Evolutionary conservation across 1,284 basidiomycete genomes (phyloP), one percentile per base, ranked within the genome.

Genomic region (Pulchroboletus neoregius): DNA sequence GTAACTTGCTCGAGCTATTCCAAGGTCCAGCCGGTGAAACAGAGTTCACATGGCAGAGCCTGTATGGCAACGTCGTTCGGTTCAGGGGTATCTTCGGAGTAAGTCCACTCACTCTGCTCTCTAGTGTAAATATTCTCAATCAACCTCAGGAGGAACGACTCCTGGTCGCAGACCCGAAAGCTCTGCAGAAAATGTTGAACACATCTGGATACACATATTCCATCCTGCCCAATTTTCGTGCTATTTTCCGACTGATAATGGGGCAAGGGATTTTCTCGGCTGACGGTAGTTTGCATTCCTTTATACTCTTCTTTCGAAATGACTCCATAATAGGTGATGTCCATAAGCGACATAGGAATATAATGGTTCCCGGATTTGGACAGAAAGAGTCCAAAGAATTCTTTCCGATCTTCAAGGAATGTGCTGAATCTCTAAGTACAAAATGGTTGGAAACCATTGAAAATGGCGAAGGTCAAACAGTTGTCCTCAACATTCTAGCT

Each of bases 371-470:
- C 1, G 74, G 68, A 5, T 77, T 76, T 44, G 68, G 71, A 2
- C 46, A 43, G 1, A 60, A 65, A 0, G 75, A 74, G 40, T 58
- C 66, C 10, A 70, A 63, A 43, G 66, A 68, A 0, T 68, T 72
- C 13, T 48, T 73, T 3, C 56, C 58, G 0, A 23, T 70, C 12
- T 76, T 76, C 45, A 58, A 34, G 28, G 46, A 27, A 31, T 62
- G 52, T 10, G 62, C 57, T 1, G 55, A 53, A 47, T 52, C 49
- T 9, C 54, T 62, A 40, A 16, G 51, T 62, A 35, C 10, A 5
- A 70, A 69, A 56, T 78, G 75, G 79, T 71, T 62, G 42, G 72
- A 77, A 22, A 56, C 66, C 4, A 57, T 76, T n/a, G 52, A 45
- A 7, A 57, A 54, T 6, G 56, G 53, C 11, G 33, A 51, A 0